Base-by-base conservation (phyloP, 805 yeast species). In the Ogataea haglerorum region DNA sequence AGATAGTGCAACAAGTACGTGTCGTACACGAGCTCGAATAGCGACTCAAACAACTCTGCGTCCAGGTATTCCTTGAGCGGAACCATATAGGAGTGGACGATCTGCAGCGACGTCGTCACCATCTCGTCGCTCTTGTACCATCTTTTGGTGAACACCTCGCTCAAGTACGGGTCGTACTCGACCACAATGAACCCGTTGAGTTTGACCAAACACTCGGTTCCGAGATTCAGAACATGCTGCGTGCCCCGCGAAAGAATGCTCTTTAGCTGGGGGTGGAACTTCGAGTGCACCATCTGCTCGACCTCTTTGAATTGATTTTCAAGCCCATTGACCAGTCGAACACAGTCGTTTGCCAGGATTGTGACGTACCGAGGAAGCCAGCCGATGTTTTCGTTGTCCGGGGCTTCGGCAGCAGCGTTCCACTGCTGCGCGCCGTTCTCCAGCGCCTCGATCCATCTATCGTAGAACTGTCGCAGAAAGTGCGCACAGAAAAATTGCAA, bases 1-100 rank as follows among this genome's bases (percentile, higher is more conserved):
- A 65, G 63, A 53, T 53, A 67, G 46, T 49, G 59, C 49, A 54
- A 54, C 65, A 66, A 59, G 67, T 64, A 60, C 67, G 61, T 60
- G 67, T 63, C 65, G 63, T 65, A 43, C 42, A 59, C 51, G 30
- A 57, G 36, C 36, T 60, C 65, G 37, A 59, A 55, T 9, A 61
- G 47, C 27, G 63, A 57, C 17, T 52, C 54, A 22, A 53, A 52
- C 29, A 61, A 47, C 41, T 61, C 66, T 3, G 53, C 50, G 35
- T 56, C 55, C 23, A 61, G 45, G 26, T 48, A 57, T 26, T 58
- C 58, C 16, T 52, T 53, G 33, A 60, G 49, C 13, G 62, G 62
- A 30, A 45, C 45, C 21, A 61, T 28, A 37, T 61, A 61, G 4
- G 54, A 46, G 26, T 55, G 58, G 6, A 58, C 53, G 15, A 57